Conservation (phyloP, 805 yeast genomes). For the Yamadazyma sp. region DNA sequence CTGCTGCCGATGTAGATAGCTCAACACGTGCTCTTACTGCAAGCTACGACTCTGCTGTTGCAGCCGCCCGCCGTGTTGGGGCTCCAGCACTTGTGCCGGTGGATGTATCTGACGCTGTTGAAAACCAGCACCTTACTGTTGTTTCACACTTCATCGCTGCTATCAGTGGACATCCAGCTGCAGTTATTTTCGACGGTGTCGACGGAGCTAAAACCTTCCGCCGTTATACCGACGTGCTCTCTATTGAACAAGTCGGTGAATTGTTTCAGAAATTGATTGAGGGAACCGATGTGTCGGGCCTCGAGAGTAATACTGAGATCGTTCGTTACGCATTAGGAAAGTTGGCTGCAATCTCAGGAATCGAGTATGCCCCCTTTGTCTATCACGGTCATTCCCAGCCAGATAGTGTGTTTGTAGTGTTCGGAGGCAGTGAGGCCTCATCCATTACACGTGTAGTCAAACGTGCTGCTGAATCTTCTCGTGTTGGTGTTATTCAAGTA, state of each 20-base stretch:
- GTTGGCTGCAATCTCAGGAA: constrained; percentile 55
- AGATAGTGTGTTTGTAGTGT: constrained; percentile 74
- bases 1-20: constrained; percentile 72
- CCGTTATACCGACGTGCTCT: constrained; percentile 44
- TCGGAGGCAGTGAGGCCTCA: constrained; percentile 69
- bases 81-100: constrained; percentile 72
- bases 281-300: constrained; percentile 20
- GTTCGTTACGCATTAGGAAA: constrained; percentile 45
- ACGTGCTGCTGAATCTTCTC: constrained; percentile 28
- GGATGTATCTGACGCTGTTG: constrained; percentile 44
- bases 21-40: constrained; percentile 52
- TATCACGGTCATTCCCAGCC: constrained; percentile 65
- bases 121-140: constrained; percentile 66
- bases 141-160: constrained; percentile 62
- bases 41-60: constrained; percentile 62
- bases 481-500: constrained; percentile 66
- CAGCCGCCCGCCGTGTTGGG: constrained; percentile 60
- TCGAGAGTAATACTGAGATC: constrained; percentile 31
- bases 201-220: constrained; percentile 54
- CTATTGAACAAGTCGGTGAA: constrained; percentile 42
- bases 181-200: constrained; percentile 82
- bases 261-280: constrained; percentile 39
- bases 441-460: constrained; percentile 48
- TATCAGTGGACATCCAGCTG: constrained; percentile 50
- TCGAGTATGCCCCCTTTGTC: constrained; percentile 61